Base-by-base conservation (phyloP, 1,139 yeast genomes). In the Casaregolazyma lundiana region DNA sequence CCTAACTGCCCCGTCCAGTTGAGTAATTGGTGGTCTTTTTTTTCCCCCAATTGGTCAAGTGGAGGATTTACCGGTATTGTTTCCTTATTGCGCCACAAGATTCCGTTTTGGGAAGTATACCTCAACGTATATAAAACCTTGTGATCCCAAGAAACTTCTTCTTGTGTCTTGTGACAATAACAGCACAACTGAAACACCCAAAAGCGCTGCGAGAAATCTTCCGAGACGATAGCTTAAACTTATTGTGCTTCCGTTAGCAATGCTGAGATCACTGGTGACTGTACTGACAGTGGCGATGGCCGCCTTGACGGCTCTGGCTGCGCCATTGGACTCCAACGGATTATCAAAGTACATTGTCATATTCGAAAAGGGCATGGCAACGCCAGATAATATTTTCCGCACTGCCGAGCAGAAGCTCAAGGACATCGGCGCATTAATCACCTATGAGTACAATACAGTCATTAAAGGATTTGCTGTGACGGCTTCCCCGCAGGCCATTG, bases 381-480 rank as follows among this genome's bases (percentile, higher is more conserved):
- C 70, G 15, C 70, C 70, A 17, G 64, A 62, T 22, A 48, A 53
- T 5, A 56, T 64, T 22, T 63, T 65, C 47, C 64, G 60, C 11
- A 43, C 53, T 1, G 63, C 68, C 7, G 68, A 63, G 44, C 44
- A 53, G 22, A 60, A 62, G 47, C 61, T 69, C 42, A 61, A 56
- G 44, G 56, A 55, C 17, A 54, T 67, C 15, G 72, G 73, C 8
- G 74, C 70, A 17, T 56, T 53, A 40, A 62, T 72, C 46, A 65
- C 68, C 39, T 66, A 69, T 52, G 72, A 72, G 53, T 72, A 67
- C 59, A 56, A 59, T 50, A 63, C 67, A 6, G 63, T 70, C 22
- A 57, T 72, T 46, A 63, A 63, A 50, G 76, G 74, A 2, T 69
- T 70, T 51, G 63, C 70, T n/a, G 62, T 69, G 18, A 57, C 64